Evolutionary conservation across 2,329 filamentous ascomycete species (phyloP).

Genomic region (Alternaria sp.): DNA sequence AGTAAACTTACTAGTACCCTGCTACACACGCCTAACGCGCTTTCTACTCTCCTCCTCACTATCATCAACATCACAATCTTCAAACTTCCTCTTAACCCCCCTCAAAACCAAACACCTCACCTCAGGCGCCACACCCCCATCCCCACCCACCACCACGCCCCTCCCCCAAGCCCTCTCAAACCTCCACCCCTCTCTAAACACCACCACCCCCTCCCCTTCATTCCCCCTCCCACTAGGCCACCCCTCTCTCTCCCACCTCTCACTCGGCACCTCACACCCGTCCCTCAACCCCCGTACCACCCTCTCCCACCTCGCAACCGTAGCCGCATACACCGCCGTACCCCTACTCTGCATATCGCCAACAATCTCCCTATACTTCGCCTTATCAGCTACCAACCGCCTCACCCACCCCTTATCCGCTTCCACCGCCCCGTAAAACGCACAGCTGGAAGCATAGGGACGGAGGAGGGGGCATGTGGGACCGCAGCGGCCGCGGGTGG

Average conservation of each 20-base stretch:
- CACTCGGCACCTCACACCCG: neutral
- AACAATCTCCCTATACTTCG: neutral
- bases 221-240: neutral
- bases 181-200: neutral
- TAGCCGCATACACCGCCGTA: neutral
- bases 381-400: neutral
- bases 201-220: neutral
- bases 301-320: constrained; percentile 3
- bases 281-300: neutral
- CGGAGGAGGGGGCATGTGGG: neutral
- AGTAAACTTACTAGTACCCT: too few relatives aligned
- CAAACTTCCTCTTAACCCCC: neutral
- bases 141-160: neutral
- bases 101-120: neutral
- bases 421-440: neutral
- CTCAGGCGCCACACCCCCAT: neutral
- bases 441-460: neutral
- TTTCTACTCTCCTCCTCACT: neutral
- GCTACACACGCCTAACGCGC: neutral
- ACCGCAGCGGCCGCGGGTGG: neutral
- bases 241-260: neutral
- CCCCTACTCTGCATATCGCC: neutral
- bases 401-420: neutral
- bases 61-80: neutral
- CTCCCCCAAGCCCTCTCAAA: constrained; percentile 3